Base-by-base conservation (phyloP, 2,329 filamentous ascomycete species). In the Aureobasidium namibiae region DNA sequence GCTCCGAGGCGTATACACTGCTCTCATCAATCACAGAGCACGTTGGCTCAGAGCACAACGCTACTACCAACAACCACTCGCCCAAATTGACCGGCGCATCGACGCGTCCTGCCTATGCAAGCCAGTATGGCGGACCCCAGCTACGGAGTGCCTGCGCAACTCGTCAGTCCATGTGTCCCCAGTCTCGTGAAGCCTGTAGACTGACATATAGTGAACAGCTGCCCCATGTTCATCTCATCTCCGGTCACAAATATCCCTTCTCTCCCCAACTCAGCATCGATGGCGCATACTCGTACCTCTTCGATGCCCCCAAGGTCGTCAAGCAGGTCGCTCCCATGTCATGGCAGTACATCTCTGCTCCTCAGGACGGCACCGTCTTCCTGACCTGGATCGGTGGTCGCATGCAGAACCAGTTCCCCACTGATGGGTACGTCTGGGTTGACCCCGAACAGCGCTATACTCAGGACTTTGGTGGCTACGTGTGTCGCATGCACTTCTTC, bases 351-450 rank as follows among this genome's bases (percentile, higher is more conserved):
- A 83, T 97, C 60, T 85, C 94, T 67, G 82, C 85, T 56, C 92
- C 92, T 11, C 81, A 81, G 56, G 90, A 95, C 73, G 91, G 91
- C 59, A 87, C 86, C 9, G 82, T 96, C 45, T 83, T 94, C 70
- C 79, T 97, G 63, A 88, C 88, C 56, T 97, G 92, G 92, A 91
- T 96, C 72, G 88, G 92, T 2, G 78, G 88, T 56, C 81, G 86
- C 66, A 82, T 86, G 60, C 74, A 89, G 59, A 84, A 83, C 4
- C 85, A 82, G 1, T 95, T 92, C 70, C 86, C 92, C 9, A 95
- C 88, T 36, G 92, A 99, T 76, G 94, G 94, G 48, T 95, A 92
- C 71, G 80, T 96, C 18, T 99, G 92, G 92, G 86, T 86, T 16
- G 88, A 91, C 65, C 82, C 84, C 6, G 92, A 99, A 75, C 81